Evolutionary conservation across 352 stramenopile species (phyloP).

Genomic region (Globisporangium recalcitrans): DNA sequence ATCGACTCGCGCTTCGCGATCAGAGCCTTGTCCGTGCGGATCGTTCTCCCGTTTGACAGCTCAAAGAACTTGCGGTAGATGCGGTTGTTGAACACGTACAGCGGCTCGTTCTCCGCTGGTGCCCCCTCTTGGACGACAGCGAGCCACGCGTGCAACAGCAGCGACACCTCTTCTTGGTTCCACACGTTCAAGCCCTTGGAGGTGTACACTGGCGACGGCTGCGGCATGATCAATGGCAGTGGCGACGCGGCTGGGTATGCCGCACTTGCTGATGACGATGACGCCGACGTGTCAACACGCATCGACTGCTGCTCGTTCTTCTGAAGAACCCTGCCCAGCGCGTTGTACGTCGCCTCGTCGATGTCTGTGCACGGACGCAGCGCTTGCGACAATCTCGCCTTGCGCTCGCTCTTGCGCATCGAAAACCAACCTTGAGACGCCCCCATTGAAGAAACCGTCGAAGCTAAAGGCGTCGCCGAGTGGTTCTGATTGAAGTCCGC

Average conservation of each 20-base stretch:
- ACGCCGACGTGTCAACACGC: background rate
- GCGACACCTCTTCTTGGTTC: slow-evolving; percentile 13
- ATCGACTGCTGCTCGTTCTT: background rate
- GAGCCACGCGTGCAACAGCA: slow-evolving; percentile 9
- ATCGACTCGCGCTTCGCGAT: slow-evolving; percentile 16
- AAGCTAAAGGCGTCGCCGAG: background rate
- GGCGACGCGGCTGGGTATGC: background rate
- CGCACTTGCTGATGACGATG: background rate
- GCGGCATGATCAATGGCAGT: background rate
- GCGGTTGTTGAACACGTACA: slow-evolving; percentile 14
- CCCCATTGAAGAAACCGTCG: background rate
- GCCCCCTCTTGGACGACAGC: background rate
- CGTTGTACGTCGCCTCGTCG: slow-evolving; percentile 6
- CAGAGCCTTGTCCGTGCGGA: slow-evolving; percentile 13
- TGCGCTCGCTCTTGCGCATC: slow-evolving; percentile 12
- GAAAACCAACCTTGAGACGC: slow-evolving; percentile 7
- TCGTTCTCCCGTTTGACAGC: slow-evolving; percentile 3
- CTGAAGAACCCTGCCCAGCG: slow-evolving; percentile 4
- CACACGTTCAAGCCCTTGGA: slow-evolving; percentile 13
- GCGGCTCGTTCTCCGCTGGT: slow-evolving; percentile 12
- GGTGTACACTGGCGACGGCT: slow-evolving; percentile 6
- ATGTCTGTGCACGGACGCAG: slow-evolving; percentile 11
- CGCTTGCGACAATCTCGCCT: background rate
- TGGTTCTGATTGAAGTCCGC: slow-evolving; percentile 5
- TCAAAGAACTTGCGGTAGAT: slow-evolving; percentile 16